phyloP scores from a whole-genome alignment of 768 basidiomycete genomes.

The Russula brevipes region DNA sequence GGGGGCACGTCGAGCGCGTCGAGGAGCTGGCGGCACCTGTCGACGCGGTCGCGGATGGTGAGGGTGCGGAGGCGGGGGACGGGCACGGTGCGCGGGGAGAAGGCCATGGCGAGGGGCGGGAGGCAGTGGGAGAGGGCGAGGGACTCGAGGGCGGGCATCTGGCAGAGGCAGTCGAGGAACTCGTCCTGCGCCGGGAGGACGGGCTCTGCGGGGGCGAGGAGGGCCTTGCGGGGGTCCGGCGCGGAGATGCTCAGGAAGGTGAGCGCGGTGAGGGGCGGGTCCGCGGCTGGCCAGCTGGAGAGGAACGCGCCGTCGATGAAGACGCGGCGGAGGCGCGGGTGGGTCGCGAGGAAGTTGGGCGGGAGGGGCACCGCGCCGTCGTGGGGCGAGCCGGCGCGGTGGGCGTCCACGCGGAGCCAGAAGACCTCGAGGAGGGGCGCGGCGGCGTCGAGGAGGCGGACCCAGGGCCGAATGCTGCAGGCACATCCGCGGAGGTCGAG shows the following conservation, averaged over 20 bases:
- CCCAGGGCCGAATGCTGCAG: not conserved
- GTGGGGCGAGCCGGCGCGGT: not conserved
- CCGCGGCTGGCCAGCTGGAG: not conserved
- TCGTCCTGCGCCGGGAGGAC: not conserved
- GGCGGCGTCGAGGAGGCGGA: not conserved
- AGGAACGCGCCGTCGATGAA: constrained; percentile 2
- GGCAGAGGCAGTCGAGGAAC: constrained; percentile 7
- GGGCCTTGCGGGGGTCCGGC: constrained; percentile 4
- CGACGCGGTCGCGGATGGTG: constrained; percentile 9
- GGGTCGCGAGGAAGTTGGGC: constrained; percentile 6
- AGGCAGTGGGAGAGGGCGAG: constrained; percentile 16
- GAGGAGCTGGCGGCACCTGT: constrained; percentile 13
- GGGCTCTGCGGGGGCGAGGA: not conserved
- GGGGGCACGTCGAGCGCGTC: constrained; percentile 10
- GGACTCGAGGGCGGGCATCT: constrained; percentile 10
- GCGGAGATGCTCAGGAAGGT: constrained; percentile 1
- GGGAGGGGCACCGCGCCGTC: constrained; percentile 4
- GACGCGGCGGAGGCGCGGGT: constrained; percentile 12
- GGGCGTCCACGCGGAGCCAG: not conserved
- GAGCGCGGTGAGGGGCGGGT: constrained; percentile 1
- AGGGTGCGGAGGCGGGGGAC: not conserved
- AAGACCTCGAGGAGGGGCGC: constrained; percentile 13
- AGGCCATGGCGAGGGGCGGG: not conserved
- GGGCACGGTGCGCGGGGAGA: not conserved
- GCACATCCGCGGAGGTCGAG: constrained; percentile 12